Base-by-base conservation (phyloP, 345 rosid genomes). In the Lepidium didymum region DNA sequence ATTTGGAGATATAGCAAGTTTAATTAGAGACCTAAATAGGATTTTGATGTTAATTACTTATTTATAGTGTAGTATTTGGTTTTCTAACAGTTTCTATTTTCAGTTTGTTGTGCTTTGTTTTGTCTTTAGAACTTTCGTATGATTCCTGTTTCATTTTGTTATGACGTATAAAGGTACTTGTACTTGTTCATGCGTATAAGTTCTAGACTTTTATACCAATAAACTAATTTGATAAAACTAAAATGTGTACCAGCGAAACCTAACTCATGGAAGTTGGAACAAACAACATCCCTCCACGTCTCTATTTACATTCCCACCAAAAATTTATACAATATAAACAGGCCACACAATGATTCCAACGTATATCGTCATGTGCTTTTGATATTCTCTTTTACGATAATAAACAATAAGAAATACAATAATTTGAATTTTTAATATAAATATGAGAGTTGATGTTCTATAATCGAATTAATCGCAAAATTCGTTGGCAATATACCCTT, bases 231-330 rank as follows among this genome's bases (percentile, higher is more conserved):
- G n/a, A n/a, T n/a, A n/a, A n/a, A n/a, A n/a, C n/a, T n/a, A n/a
- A n/a, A 35, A 10, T 12, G 25, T 42, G 36, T 41, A 15, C 45
- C 21, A 15, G 62, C 37, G 42, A 25, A 49, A 25, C 65, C 76
- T 42, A 72, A 70, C 51, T 42, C 18, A 51, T 29, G 18, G 43
- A 47, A 49, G 31, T n/a, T n/a, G n/a, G 8, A 59, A 55, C 76
- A 11, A 59, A 55, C 75, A 72, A 73, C 77, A 73, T 57, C 71
- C 66, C 54, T 65, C 67, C 77, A 73, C 72, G 77, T 73, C 77
- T 73, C 6, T 55, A 1, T 1, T 63, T 65, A 47, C 60, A 72
- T 5, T 25, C 3, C 69, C 16, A 54, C 43, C 57, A 63, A 44
- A 41, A 13, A 4, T 11, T 7, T 6, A 33, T 43, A n/a, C n/a